Percentiles rank a stretch among this genome's conserved stretches.
Evolutionary conservation across 2,329 filamentous ascomycete genomes (phyloP).

Genomic region (Penicillium fuscoglaucum): DNA sequence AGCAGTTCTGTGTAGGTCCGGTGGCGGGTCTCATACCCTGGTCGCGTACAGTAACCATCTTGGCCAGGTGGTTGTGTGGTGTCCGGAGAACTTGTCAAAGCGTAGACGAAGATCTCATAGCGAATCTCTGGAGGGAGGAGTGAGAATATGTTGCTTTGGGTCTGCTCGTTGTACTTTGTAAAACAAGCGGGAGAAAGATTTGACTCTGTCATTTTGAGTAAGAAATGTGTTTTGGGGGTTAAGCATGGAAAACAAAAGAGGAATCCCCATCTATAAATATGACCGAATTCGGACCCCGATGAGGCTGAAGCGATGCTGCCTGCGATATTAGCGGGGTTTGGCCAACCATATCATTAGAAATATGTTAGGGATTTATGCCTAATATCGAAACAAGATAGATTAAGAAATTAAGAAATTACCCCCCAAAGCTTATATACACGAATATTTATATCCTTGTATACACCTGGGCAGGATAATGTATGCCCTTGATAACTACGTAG

Average conservation of each 20-base stretch:
- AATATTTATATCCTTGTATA: not conserved
- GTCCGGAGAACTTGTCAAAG: not conserved
- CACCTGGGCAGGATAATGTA: not conserved
- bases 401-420: too few relatives aligned
- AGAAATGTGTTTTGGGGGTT: not conserved
- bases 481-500: not conserved
- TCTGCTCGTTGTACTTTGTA: not conserved
- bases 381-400: too few relatives aligned
- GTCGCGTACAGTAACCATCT: not conserved
- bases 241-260: not conserved
- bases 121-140: not conserved
- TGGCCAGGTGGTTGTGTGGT: not conserved
- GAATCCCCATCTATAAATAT: not conserved
- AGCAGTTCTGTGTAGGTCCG: conserved; percentile 43
- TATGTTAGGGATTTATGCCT: not conserved
- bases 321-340: not conserved
- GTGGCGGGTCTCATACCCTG: conserved; percentile 16
- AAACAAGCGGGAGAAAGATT: not conserved
- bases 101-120: not conserved
- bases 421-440: too few relatives aligned
- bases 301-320: not conserved
- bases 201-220: not conserved
- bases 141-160: not conserved
- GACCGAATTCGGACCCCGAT: not conserved
- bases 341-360: not conserved